These are phyloP conservation scores for Sarcodon aspratus DNA, from an alignment of 768 basidiomycete species.

Conservation along the genomic window DNA sequence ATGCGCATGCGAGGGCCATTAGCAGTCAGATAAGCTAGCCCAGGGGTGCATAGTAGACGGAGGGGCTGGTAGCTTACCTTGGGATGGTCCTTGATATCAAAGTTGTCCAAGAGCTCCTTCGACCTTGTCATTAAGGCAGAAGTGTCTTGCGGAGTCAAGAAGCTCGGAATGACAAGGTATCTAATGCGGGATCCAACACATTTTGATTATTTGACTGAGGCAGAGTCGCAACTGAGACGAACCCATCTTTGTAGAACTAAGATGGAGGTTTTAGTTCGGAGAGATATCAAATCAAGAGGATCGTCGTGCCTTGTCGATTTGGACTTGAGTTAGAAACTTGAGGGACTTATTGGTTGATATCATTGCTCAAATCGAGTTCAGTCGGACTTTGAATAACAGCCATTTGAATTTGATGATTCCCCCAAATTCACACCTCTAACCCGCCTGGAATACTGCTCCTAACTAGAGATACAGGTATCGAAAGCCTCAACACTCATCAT, in stretches of 20 bases:
- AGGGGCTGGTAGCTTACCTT: slow-evolving; percentile 32
- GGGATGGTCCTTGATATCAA: slow-evolving; percentile 71
- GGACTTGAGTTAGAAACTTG: slow-evolving; percentile 43
- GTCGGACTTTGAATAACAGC: too few species aligned
- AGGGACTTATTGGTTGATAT: slow-evolving; percentile 8
- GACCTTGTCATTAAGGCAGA: slow-evolving; percentile 56
- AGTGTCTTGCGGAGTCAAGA: slow-evolving; percentile 51
- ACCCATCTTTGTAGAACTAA: slow-evolving; percentile 55
- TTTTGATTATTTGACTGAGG: neutral
- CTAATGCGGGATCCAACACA: slow-evolving; percentile 22
- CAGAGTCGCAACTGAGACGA: slow-evolving; percentile 9
- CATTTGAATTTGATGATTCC: too few species aligned
- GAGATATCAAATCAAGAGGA: neutral
- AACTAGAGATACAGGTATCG: too few species aligned
- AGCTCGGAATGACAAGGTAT: slow-evolving; percentile 69
- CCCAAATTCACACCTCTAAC: too few species aligned
- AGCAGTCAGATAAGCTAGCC: neutral
- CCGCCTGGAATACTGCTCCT: too few species aligned
- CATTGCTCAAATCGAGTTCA: neutral
- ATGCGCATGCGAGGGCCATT: neutral
- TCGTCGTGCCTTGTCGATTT: slow-evolving; percentile 42
- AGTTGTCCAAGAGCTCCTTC: slow-evolving; percentile 66
- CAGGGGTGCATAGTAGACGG: neutral
- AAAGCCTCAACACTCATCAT: too few species aligned
- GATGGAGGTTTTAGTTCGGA: neutral